Evolutionary conservation across 1,284 basidiomycete genomes (phyloP).

Genomic region (Xerocomus nothofagi): DNA sequence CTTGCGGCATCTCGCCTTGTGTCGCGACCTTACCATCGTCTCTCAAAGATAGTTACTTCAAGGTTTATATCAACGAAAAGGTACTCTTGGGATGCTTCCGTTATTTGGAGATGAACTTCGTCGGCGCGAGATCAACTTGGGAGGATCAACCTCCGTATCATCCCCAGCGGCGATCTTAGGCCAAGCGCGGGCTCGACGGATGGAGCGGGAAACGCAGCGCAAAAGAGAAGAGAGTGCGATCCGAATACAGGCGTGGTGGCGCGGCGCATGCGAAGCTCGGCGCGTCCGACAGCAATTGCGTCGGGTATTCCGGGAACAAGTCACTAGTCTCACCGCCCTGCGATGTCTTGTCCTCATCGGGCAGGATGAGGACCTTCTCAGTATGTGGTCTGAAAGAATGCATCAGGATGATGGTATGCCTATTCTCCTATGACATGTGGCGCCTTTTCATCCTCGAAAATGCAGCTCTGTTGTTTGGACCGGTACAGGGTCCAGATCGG

Average conservation of each 20-base stretch:
- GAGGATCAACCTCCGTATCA: conserved; percentile 55
- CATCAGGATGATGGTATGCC: conserved; percentile 44
- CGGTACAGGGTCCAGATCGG: conserved; percentile 38
- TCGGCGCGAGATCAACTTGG: conserved; percentile 74
- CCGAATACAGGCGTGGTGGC: conserved; percentile 69
- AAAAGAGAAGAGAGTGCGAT: conserved; percentile 56
- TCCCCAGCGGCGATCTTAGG: conserved; percentile 58
- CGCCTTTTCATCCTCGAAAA: conserved; percentile 8
- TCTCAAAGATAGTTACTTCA: background rate
- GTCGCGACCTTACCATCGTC: background rate
- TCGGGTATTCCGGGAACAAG: conserved; percentile 38
- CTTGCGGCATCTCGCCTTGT: background rate
- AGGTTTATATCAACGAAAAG: background rate
- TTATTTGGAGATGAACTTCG: conserved; percentile 37
- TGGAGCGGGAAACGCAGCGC: conserved; percentile 56
- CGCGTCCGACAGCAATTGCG: conserved; percentile 44
- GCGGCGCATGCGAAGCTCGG: conserved; percentile 46
- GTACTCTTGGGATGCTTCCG: conserved; percentile 24
- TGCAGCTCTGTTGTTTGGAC: conserved; percentile 45
- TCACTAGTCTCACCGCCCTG: conserved; percentile 52
- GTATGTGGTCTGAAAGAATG: conserved; percentile 45
- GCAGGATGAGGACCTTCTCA: conserved; percentile 53
- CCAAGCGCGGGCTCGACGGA: conserved; percentile 57
- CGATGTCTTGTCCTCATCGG: conserved; percentile 62
- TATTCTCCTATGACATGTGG: background rate